Evolutionary conservation across 768 basidiomycete species (phyloP).

Genomic region (Favolaschia claudopus): DNA sequence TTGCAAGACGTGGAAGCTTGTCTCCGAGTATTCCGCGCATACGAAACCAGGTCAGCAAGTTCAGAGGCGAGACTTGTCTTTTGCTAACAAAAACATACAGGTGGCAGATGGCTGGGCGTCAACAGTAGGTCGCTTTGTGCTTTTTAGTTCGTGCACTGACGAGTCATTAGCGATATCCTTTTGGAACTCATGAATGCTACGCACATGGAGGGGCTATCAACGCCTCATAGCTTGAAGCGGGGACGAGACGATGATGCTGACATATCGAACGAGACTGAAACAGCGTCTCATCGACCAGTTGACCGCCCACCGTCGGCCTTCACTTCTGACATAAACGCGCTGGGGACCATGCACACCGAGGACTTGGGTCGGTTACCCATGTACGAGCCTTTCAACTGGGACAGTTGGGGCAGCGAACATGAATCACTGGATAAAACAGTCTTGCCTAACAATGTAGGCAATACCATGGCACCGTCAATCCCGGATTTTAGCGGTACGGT

Average conservation of each 20-base stretch:
- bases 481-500: background rate
- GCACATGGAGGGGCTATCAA: background rate
- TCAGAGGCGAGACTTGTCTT: too few species aligned
- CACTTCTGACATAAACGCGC: background rate
- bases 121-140: constrained; percentile 7
- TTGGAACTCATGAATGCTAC: constrained; percentile 23
- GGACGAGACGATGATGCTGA: background rate
- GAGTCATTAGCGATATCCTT: constrained; percentile 15
- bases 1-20: constrained; percentile 23
- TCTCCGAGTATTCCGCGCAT: constrained; percentile 13
- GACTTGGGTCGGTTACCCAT: constrained; percentile 21
- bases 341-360: constrained; percentile 18
- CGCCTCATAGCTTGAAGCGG: constrained; percentile 18
- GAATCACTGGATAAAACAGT: background rate
- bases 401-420: too few species aligned
- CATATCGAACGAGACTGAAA: background rate
- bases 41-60: constrained; percentile 11
- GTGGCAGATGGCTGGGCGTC: constrained; percentile 25
- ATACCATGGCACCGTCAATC: background rate
- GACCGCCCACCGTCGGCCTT: background rate
- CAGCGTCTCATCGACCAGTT: background rate
- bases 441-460: background rate
- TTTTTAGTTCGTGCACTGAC: background rate
- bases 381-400: constrained; percentile 15
- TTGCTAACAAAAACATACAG: background rate